These are phyloP conservation scores for Lachancea thermotolerans DNA, from an alignment of 805 yeast species.

Conservation along the genomic window DNA sequence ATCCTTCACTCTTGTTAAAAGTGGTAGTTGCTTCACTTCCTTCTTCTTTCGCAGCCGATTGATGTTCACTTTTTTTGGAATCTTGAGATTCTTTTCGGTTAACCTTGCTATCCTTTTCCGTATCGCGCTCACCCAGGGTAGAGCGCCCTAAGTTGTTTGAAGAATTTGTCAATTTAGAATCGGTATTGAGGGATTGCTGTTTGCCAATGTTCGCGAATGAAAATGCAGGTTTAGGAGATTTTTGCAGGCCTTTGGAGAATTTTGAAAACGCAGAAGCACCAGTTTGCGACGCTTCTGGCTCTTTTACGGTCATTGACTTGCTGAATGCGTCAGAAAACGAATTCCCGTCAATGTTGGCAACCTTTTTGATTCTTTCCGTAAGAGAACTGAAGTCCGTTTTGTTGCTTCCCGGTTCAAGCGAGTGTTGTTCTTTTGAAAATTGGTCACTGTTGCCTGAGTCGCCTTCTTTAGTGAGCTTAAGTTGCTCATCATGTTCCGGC, in stretches of 20 bases:
- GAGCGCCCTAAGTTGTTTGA: not conserved
- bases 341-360: slow-evolving; percentile 18
- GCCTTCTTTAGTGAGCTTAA: too few species aligned
- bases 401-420: not conserved
- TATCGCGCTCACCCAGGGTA: not conserved
- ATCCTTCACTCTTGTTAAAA: too few species aligned
- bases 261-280: slow-evolving; percentile 23
- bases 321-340: slow-evolving; percentile 6
- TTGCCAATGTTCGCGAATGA: slow-evolving; percentile 10
- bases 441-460: not conserved
- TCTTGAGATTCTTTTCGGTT: too few species aligned
- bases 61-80: too few species aligned
- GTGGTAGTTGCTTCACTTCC: too few species aligned
- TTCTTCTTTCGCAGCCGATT: too few species aligned
- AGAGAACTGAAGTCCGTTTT: slow-evolving; percentile 14
- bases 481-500: too few species aligned
- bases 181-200: not conserved
- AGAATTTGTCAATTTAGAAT: not conserved
- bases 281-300: not conserved
- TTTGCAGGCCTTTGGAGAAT: slow-evolving; percentile 18
- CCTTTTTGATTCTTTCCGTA: slow-evolving; percentile 25
- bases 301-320: not conserved
- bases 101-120: too few species aligned
- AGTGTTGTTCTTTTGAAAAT: not conserved
- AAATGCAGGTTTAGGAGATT: slow-evolving; percentile 12